Evolutionary conservation across 2,329 filamentous ascomycete genomes (phyloP).

Genomic region (Penicillium verrucosum): DNA sequence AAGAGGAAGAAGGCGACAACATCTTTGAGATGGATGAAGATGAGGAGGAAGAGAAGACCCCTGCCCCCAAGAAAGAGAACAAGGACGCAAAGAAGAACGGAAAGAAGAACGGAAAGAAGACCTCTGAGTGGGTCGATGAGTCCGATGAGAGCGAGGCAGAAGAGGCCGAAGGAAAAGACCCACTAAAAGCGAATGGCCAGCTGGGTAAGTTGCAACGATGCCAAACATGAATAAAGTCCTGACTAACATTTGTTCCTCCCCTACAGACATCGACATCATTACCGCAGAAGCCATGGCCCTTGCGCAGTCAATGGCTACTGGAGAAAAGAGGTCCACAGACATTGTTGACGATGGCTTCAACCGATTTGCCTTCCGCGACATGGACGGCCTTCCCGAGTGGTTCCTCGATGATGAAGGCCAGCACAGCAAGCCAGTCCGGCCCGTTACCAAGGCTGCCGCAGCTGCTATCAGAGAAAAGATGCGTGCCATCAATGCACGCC

Average conservation of each 20-base stretch:
- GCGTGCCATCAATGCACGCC: slow-evolving; percentile 86
- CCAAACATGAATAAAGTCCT: slow-evolving; percentile 16
- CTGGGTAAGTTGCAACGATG: slow-evolving; percentile 38
- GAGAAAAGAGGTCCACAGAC: slow-evolving; percentile 74
- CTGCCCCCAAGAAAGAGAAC: slow-evolving; percentile 21
- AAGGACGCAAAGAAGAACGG: slow-evolving; percentile 22
- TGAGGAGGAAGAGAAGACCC: slow-evolving; percentile 17
- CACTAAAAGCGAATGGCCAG: slow-evolving; percentile 42
- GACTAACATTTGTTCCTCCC: slow-evolving; percentile 18
- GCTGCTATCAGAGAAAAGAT: slow-evolving; percentile 91
- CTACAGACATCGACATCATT: slow-evolving; percentile 88
- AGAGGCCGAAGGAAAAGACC: slow-evolving; percentile 34
- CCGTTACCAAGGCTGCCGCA: slow-evolving; percentile 87
- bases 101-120: slow-evolving; percentile 10
- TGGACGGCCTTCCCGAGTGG: slow-evolving; percentile 92
- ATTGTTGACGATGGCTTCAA: slow-evolving; percentile 91
- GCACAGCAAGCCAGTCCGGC: slow-evolving; percentile 80
- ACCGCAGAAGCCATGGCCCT: slow-evolving; percentile 99
- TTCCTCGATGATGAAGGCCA: slow-evolving; percentile 88
- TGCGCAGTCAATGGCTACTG: slow-evolving; percentile 84
- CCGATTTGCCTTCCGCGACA: slow-evolving; percentile 84
- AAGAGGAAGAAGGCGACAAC: slow-evolving; percentile 36
- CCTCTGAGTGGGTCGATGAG: slow-evolving; percentile 25
- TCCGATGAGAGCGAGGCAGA: slow-evolving; percentile 38
- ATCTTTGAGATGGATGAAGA: slow-evolving; percentile 37